These are phyloP conservation scores for Rhazya stricta DNA, from an alignment of 257 asterid species.

Conservation along the genomic window DNA sequence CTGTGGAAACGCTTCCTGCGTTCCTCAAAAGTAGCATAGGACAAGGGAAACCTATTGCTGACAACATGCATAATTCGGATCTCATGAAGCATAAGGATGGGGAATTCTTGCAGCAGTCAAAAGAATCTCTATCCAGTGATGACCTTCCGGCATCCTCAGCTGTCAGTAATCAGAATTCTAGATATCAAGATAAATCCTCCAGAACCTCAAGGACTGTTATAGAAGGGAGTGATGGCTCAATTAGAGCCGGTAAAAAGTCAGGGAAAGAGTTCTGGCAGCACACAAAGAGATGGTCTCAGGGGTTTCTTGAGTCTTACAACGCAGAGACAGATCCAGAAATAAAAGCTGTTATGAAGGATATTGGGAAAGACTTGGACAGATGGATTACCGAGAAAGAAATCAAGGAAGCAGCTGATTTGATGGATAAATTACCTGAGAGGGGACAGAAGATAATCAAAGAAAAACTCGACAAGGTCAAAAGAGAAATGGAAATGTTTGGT, in stretches of 20 bases:
- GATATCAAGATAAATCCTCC: slow-evolving; percentile 25
- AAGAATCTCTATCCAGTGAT: slow-evolving; percentile 36
- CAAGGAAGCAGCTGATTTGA: slow-evolving; percentile 72
- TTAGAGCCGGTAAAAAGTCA: slow-evolving; percentile 62
- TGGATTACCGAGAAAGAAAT: slow-evolving; percentile 96
- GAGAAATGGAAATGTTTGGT: slow-evolving; percentile 92
- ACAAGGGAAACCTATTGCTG: slow-evolving; percentile 40
- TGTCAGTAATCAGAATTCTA: slow-evolving; percentile 18
- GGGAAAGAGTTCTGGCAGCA: slow-evolving; percentile 94
- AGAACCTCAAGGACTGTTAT: slow-evolving; percentile 59
- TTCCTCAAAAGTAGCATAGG: slow-evolving; percentile 45
- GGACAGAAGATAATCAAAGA: slow-evolving; percentile 50
- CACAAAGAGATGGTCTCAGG: slow-evolving; percentile 95
- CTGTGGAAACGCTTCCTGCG: slow-evolving; percentile 60
- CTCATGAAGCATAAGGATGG: slow-evolving; percentile 29
- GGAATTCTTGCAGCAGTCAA: slow-evolving; percentile 26
- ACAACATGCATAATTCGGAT: slow-evolving; percentile 34
- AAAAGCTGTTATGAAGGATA: slow-evolving; percentile 66
- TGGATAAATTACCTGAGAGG: slow-evolving; percentile 72
- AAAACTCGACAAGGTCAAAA: slow-evolving; percentile 73
- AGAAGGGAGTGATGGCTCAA: slow-evolving; percentile 89
- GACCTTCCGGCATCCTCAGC: slow-evolving; percentile 25
- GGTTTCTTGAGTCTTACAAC: slow-evolving; percentile 67
- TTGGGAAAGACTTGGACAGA: slow-evolving; percentile 90
- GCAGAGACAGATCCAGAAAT: slow-evolving; percentile 83